Percentiles rank a stretch among this genome's conserved stretches.
phyloP scores from a whole-genome alignment of 2,329 filamentous ascomycete genomes.

The Capronia americana region DNA sequence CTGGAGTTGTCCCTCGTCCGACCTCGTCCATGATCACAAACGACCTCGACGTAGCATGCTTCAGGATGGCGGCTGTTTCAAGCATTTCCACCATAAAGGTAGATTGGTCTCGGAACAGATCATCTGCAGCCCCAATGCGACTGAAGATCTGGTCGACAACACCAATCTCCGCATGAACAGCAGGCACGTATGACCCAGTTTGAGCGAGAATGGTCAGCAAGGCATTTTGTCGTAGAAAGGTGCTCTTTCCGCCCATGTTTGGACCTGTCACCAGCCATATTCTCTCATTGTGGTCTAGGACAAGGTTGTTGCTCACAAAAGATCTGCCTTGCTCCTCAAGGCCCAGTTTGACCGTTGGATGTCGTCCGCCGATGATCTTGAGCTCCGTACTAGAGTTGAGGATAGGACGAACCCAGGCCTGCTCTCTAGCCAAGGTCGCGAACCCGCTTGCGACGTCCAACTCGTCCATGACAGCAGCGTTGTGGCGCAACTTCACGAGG shows the following conservation, averaged over 20 bases:
- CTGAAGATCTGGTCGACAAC: constrained; percentile 97
- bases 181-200: constrained; percentile 89
- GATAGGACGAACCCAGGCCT: constrained; percentile 73
- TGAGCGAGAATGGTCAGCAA: constrained; percentile 93
- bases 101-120: constrained; percentile 91
- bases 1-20: constrained; percentile 88
- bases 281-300: constrained; percentile 76
- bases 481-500: constrained; percentile 83
- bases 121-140: constrained; percentile 90
- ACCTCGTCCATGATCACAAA: constrained; percentile 99
- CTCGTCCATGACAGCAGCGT: constrained; percentile 90
- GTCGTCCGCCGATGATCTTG: constrained; percentile 82
- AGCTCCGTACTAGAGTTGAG: constrained; percentile 71
- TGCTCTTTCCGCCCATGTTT: constrained; percentile 99
- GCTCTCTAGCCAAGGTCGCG: constrained; percentile 76
- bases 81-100: constrained; percentile 99
- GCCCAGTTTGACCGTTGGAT: constrained; percentile 89
- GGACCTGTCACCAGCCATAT: constrained; percentile 75
- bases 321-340: constrained; percentile 77
- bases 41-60: constrained; percentile 78
- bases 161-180: constrained; percentile 81
- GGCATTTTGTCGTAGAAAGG: constrained; percentile 93
- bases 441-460: constrained; percentile 90
- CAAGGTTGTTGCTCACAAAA: constrained; percentile 86
- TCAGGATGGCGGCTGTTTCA: constrained; percentile 89